Base-by-base conservation (phyloP, 73 alveolate species). In the Urostyla sp. region DNA sequence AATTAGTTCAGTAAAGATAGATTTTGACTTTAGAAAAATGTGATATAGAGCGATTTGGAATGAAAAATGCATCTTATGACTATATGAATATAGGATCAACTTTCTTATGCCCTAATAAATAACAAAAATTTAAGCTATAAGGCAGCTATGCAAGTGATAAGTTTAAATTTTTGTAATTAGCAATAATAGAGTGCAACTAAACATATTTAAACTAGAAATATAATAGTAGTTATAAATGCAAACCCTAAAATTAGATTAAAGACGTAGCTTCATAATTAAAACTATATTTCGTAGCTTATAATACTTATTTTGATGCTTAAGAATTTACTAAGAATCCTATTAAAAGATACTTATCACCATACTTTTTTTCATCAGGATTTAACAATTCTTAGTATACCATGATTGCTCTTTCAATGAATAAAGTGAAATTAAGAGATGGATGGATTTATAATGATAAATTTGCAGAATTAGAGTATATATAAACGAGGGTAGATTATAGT, bases 321-420 rank as follows among this genome's bases (percentile, higher is more conserved):
- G 69, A 48, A 21, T 69, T 69, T 24, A 13, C 53, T 6, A 21
- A 26, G 5, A 31, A 49, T 46, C 83, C 69, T 23, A 49, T 69
- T 10, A 69, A 69, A 69, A 69, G 49, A 49, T 69, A 20, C 49
- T 54, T 69, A 16, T 46, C 44, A 69, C 83, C 83, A 16, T 69
- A 69, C 55, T 69, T 48, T 49, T 20, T 69, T n/a, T 23, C 83
- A n/a, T 45, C 83, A 6, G 16, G 7, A 46, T 69, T 69, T 48
- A 69, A 69, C 36, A 13, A 45, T 11, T 44, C 67, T 46, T 69
- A 69, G 26, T 69, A 69, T 32, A 37, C 49, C 40, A 20, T 49
- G n/a, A n/a, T n/a, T n/a, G n/a, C n/a, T 13, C 38, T 69, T 8
- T 46, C 55, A 21, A 48, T 46, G 32, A 69, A 69, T 49, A 54